Base-by-base conservation (phyloP, 768 basidiomycete genomes). In the Daedalea quercina region DNA sequence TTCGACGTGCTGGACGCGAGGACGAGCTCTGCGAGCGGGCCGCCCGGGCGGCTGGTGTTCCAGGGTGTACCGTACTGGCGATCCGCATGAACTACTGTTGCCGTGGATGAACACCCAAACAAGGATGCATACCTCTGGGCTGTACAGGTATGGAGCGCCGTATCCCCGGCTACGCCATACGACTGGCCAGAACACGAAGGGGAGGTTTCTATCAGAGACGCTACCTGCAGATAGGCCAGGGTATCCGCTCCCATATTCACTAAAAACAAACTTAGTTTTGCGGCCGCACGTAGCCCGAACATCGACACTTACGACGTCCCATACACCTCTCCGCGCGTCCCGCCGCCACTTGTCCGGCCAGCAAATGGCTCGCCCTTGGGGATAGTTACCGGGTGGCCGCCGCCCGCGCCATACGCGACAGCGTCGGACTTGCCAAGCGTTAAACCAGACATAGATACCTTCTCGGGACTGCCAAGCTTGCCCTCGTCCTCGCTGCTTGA, bases 121-220 rank as follows among this genome's bases (percentile, higher is more conserved):
- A 11, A 4, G 28, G 11, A 31, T 6, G 11, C 45, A 28, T 47
- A 49, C 47, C 47, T 49, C 47, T 22, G 47, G 13, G 37, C 15
- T 22, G 23, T 49, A 37, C 19, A 40, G 31, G 17, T 49, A 49
- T 15, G 31, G 20, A 3, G 47, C 33, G 9, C 47, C 47, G 26
- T 62, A 54, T 55, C 59, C 37, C 45, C 70, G 24, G 53, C 59
- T 67, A 2, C 67, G 69, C 78, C 80, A 85, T 1, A 73, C 72
- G 9, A 85, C 40, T 7, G 84, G 84, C 83, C 84, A 86, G 67
- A 76, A 87, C 56, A 72, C 73, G 62, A 82, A 86, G 0, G 85
- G 85, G 61, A 87, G 85, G 2, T 72, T 72, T 0, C 73, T 72
- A 0, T 75, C 74, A 0, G 56, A 42, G 17, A 82, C 78, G 13